Conservation (phyloP, 1,284 basidiomycete genomes). For the Austroboletus niveus region DNA sequence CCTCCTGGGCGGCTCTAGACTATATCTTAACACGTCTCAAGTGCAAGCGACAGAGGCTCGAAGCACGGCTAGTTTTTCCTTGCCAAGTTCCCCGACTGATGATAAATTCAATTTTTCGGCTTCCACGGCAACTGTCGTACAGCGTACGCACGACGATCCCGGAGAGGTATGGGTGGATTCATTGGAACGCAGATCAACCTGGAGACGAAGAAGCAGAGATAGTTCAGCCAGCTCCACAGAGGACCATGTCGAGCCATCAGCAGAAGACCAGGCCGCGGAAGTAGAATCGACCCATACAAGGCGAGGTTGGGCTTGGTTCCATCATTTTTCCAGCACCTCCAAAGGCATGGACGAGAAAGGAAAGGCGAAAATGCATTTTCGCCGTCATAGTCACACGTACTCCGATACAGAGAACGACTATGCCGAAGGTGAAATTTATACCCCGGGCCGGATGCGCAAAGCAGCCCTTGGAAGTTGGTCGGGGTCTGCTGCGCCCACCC, state of each 20-base stretch:
- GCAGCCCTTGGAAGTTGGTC: conserved; percentile 22
- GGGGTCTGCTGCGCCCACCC: background rate
- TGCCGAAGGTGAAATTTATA: background rate
- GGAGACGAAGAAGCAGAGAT: conserved; percentile 12
- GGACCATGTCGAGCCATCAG: conserved; percentile 26
- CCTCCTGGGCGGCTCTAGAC: no score
- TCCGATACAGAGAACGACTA: conserved; percentile 11
- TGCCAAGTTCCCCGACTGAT: conserved; percentile 3
- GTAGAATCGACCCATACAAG: conserved; percentile 32
- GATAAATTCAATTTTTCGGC: conserved; percentile 10
- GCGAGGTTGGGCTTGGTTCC: conserved; percentile 21
- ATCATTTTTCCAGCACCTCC: background rate
- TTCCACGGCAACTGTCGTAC: conserved; percentile 14
- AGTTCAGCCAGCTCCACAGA: background rate
- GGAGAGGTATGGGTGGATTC: conserved; percentile 43
- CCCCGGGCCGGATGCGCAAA: conserved; percentile 15
- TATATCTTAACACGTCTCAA: background rate
- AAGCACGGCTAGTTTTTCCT: conserved; percentile 3
- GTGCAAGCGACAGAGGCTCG: conserved; percentile 1
- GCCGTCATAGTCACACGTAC: conserved; percentile 2
- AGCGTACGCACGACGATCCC: conserved; percentile 36
- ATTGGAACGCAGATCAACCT: conserved; percentile 32
- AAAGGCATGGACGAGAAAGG: conserved; percentile 3
- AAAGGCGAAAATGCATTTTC: conserved; percentile 6
- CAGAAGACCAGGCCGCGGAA: conserved; percentile 26